Conservation (phyloP, 2,329 filamentous ascomycete species). For the Microsporum canis region DNA sequence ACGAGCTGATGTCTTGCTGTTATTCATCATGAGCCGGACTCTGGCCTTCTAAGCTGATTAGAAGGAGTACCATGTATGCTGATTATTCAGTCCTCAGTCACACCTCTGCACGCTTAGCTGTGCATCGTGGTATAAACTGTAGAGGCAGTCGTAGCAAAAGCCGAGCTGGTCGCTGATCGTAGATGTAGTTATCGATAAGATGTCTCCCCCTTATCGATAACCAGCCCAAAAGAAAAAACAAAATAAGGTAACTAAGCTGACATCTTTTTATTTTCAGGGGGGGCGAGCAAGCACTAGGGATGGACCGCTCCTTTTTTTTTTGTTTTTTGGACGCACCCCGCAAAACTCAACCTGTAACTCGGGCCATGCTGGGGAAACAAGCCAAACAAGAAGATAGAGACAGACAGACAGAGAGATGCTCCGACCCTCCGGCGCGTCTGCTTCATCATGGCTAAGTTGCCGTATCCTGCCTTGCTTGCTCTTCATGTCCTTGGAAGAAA, state of each 20-base stretch:
- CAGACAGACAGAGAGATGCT: neutral
- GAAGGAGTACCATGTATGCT: too few relatives aligned
- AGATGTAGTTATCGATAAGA: neutral
- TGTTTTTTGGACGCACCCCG: neutral
- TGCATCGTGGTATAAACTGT: neutral
- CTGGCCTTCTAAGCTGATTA: too few relatives aligned
- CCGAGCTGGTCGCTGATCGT: neutral
- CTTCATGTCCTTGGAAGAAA: neutral
- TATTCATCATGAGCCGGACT: neutral
- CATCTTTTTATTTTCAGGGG: neutral
- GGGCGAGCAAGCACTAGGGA: neutral
- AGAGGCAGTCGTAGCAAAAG: neutral
- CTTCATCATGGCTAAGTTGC: too few relatives aligned
- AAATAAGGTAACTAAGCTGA: neutral
- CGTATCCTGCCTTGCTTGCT: neutral
- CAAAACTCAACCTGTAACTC: neutral
- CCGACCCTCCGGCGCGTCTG: too few relatives aligned
- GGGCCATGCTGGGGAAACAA: neutral
- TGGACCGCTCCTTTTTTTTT: neutral
- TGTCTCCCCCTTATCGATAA: neutral
- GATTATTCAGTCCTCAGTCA: too few relatives aligned
- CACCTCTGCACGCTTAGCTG: neutral
- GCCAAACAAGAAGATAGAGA: neutral
- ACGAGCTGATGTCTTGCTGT: neutral
- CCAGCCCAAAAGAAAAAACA: neutral